Percentiles rank a stretch among this genome's conserved stretches.
Conservation (phyloP, 257 asterid species). For the Nicotiana tomentosiformis region DNA sequence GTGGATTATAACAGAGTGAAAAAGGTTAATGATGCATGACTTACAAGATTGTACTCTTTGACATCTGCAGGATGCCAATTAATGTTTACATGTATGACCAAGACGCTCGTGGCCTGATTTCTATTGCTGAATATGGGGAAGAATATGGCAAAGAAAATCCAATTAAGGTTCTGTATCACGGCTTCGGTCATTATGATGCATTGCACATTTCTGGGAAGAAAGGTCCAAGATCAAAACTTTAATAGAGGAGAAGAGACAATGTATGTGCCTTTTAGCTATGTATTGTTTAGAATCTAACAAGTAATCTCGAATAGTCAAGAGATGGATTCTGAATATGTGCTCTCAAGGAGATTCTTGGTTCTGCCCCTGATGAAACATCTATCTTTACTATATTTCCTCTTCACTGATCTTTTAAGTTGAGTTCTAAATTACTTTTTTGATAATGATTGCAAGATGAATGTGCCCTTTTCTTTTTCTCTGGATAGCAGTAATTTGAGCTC, state of each 20-base stretch:
- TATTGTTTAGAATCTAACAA: not conserved
- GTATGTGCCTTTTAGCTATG: not conserved
- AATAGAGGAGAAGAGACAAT: slow-evolving; percentile 5
- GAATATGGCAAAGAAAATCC: slow-evolving; percentile 78
- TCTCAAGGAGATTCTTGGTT: not conserved
- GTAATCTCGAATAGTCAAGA: not conserved
- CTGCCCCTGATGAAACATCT: not conserved
- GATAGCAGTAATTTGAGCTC: not conserved
- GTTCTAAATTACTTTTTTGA: not conserved
- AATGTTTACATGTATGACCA: slow-evolving; percentile 75
- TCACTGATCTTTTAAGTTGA: not conserved
- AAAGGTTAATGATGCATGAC: not conserved
- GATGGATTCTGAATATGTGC: not conserved
- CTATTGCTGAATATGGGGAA: slow-evolving; percentile 91
- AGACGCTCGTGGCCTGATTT: slow-evolving; percentile 68
- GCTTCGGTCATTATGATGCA: slow-evolving; percentile 91
- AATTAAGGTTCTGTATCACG: slow-evolving; percentile 71
- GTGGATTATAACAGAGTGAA: not conserved
- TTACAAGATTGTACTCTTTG: not conserved
- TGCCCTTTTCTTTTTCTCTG: not conserved
- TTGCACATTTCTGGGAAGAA: slow-evolving; percentile 46
- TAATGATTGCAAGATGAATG: not conserved
- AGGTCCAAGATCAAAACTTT: slow-evolving; percentile 58
- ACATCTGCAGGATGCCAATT: slow-evolving; percentile 72
- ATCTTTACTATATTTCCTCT: too few relatives aligned